A percentile compares a stretch with the other conserved stretches of the same genome.
Conservation (phyloP, 306 rosid genomes). For the Mimosa pudica region DNA sequence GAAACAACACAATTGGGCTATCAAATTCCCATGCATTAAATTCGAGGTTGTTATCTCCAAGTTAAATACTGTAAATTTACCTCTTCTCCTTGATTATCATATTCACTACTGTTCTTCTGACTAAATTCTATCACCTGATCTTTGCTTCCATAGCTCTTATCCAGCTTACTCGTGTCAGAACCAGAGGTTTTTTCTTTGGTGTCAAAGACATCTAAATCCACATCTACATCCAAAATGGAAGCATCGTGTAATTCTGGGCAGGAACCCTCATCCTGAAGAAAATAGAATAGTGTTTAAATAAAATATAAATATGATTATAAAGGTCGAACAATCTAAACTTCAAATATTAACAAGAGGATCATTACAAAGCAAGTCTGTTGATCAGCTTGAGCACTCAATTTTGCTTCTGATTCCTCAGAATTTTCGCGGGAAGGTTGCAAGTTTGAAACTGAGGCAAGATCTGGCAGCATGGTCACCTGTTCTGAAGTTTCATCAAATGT, state of each 20-base stretch:
- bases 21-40: constrained; percentile 29
- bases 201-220: constrained; percentile 41
- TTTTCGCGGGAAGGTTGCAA: constrained; percentile 38
- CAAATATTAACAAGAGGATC: constrained; percentile 43
- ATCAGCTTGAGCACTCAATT: constrained; percentile 42
- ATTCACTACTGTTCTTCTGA: constrained; percentile 36
- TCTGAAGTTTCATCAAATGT: constrained; percentile 36
- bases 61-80: constrained; percentile 36
- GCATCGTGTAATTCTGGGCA: constrained; percentile 33
- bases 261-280: constrained; percentile 52
- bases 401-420: constrained; percentile 40
- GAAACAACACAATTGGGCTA: constrained; percentile 22
- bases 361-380: constrained; percentile 29
- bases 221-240: constrained; percentile 43
- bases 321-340: constrained; percentile 11
- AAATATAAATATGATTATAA: constrained; percentile 2
- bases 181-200: constrained; percentile 35
- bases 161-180: constrained; percentile 23
- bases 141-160: constrained; percentile 28
- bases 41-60: constrained; percentile 18
- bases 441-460: constrained; percentile 37
- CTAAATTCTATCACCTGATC: constrained; percentile 14
- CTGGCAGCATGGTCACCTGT: constrained; percentile 22
- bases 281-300: constrained; percentile 25
- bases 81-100: constrained; percentile 36